Evolutionary conservation across 2,329 filamentous ascomycete species (phyloP), one percentile per base, ranked within the genome.

Genomic region (Pseudocercospora eumusae): DNA sequence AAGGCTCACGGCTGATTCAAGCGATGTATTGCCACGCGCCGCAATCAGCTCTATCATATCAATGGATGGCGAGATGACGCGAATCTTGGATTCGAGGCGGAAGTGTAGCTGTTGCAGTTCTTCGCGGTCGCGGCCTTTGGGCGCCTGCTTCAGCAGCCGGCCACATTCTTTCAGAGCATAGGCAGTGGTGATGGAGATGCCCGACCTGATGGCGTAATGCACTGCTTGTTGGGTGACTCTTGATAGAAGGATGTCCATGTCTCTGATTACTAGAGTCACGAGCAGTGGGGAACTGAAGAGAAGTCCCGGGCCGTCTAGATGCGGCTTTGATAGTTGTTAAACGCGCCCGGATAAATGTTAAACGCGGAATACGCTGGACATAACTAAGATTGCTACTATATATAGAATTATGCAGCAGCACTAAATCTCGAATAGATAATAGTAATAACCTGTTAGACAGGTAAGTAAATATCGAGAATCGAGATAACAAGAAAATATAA

Each of bases 21-120:
- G 83, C 31, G 87, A 88, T 0, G 88, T 90, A 66, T 91, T 90
- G n/a, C 88, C 88, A 64, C 88, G 84, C 33, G 88, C 88, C 63
- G 88, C 87, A 28, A 95, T 95, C 70, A 97, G 84, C 75, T 96
- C 91, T 70, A 96, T 92, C 81, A 96, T 87, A 74, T 96, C 92
- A 71, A 96, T 93, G 9, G 92, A 90, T 0, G 93, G 93, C 10
- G 92, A 92, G 50, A 97, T 88, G 67, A 96, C 91, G 87, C 91
- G 89, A 70, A 98, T 96, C 75, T 96, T 98, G 75, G 84, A 87
- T 69, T 96, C 86, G 3, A 98, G 82, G 1, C 88, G 84, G 57
- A 86, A 82, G 72, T 96, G 92, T 11, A 97, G 79, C 1, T 79
- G 76, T 60, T 86, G 82, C 4, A 98, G 82, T 74, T 96, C 90